These are phyloP conservation scores for Ogataea naganishii DNA, from an alignment of 805 yeast genomes.

Conservation along the genomic window DNA sequence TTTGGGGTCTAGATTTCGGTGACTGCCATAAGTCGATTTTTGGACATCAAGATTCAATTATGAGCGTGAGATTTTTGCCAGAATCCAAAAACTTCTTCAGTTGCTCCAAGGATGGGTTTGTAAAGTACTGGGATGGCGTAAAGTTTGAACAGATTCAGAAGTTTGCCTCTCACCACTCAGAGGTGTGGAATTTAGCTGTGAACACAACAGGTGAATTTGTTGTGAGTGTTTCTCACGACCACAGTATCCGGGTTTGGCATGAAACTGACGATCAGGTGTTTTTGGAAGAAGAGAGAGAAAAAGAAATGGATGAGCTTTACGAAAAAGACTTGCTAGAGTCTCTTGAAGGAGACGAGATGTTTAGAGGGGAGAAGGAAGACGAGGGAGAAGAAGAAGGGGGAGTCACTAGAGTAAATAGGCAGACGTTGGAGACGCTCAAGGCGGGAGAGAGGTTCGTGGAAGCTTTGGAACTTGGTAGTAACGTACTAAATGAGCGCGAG, in stretches of 20 bases:
- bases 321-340: slow-evolving; percentile 73
- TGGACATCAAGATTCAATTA: slow-evolving; percentile 94
- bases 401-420: slow-evolving; percentile 61
- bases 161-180: slow-evolving; percentile 78
- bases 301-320: slow-evolving; percentile 86
- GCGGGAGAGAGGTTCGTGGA: slow-evolving; percentile 92
- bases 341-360: slow-evolving; percentile 46
- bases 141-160: slow-evolving; percentile 92
- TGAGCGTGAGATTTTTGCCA: slow-evolving; percentile 79
- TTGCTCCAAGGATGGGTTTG: slow-evolving; percentile 77
- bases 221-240: slow-evolving; percentile 86
- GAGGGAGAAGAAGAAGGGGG: slow-evolving; percentile 40
- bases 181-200: slow-evolving; percentile 88
- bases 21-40: slow-evolving; percentile 96
- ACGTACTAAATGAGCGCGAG: slow-evolving; percentile 52
- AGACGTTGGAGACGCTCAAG: slow-evolving; percentile 84
- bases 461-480: slow-evolving; percentile 75
- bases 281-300: slow-evolving; percentile 92
- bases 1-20: slow-evolving; percentile 99
- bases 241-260: slow-evolving; percentile 86
- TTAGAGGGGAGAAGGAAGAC: slow-evolving; percentile 27
- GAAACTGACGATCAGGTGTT: slow-evolving; percentile 95
- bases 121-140: slow-evolving; percentile 98
- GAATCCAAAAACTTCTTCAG: slow-evolving; percentile 86
- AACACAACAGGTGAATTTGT: slow-evolving; percentile 63